phyloP scores from a whole-genome alignment of 352 stramenopile species.

The Peronospora belbahrii region DNA sequence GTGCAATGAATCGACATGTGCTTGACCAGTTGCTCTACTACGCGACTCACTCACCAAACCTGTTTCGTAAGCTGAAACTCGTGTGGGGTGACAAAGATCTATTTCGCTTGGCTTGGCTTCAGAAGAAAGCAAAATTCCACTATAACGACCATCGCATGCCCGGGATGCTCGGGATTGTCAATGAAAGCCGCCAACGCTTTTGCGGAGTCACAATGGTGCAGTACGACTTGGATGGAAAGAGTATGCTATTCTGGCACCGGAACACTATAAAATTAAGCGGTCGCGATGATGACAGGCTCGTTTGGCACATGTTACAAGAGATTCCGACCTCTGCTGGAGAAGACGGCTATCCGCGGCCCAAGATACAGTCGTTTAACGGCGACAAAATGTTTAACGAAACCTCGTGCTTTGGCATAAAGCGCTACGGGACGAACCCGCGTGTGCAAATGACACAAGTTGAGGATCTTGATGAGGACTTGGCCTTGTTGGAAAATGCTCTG shows the following conservation, averaged over 20 bases:
- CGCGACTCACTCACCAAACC: conserved; percentile 30
- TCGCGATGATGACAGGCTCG: conserved; percentile 11
- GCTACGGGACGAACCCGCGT: conserved; percentile 23
- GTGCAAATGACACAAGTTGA: conserved; percentile 23
- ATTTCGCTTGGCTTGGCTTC: conserved; percentile 45
- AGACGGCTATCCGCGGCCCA: conserved; percentile 11
- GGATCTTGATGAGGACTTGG: conserved; percentile 9
- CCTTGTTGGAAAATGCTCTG: conserved; percentile 13
- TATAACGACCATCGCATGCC: conserved; percentile 34
- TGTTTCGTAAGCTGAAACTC: conserved; percentile 44
- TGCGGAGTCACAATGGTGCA: conserved; percentile 49
- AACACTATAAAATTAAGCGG: conserved; percentile 64
- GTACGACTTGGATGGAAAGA: conserved; percentile 29
- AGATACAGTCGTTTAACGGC: conserved; percentile 52
- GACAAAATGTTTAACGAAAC: conserved; percentile 54
- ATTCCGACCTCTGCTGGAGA: conserved; percentile 20
- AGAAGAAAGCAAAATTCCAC: conserved; percentile 23
- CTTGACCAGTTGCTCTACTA: conserved; percentile 46
- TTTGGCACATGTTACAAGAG: conserved; percentile 49
- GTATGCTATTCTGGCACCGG: conserved; percentile 43
- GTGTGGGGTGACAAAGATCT: conserved; percentile 54
- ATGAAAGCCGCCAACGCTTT: conserved; percentile 26
- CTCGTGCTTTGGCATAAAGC: conserved; percentile 62
- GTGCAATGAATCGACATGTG: conserved; percentile 17
- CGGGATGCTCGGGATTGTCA: conserved; percentile 36